Conservation (phyloP, 352 stramenopile species). For the Globisporangium nunn region DNA sequence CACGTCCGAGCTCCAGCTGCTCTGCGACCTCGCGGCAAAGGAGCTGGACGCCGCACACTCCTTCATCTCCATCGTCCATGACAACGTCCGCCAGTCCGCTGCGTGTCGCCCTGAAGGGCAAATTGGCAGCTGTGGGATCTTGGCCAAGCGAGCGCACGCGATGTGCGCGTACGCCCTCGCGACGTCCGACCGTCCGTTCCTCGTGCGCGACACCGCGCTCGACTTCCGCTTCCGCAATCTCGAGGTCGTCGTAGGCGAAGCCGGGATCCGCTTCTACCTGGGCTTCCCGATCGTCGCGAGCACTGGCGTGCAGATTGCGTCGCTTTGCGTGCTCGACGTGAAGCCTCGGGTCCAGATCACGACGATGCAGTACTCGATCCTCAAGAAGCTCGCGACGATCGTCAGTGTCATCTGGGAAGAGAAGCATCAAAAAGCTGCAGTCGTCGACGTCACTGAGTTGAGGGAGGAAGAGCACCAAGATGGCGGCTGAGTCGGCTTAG, state of each 20-base stretch:
- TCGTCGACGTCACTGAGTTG: too few species aligned
- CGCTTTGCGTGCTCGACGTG: conserved; percentile 37
- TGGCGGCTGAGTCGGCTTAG: too few species aligned
- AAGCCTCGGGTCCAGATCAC: conserved; percentile 41
- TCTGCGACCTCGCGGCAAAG: conserved; percentile 45
- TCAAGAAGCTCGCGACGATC: conserved; percentile 35
- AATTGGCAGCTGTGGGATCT: conserved; percentile 6
- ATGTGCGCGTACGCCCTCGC: conserved; percentile 35
- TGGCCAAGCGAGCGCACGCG: conserved; percentile 19
- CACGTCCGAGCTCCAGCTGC: conserved; percentile 27
- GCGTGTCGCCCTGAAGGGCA: conserved; percentile 4
- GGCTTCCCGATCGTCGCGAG: conserved; percentile 29
- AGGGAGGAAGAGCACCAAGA: too few species aligned
- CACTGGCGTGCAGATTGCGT: conserved; percentile 21
- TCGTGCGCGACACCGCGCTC: conserved; percentile 34
- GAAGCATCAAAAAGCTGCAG: neutral
- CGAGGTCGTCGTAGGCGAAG: conserved; percentile 19
- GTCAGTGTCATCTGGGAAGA: conserved; percentile 10
- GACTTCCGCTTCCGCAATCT: conserved; percentile 55
- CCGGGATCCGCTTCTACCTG: conserved; percentile 34
- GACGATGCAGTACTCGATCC: conserved; percentile 53
- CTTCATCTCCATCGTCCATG: conserved; percentile 30
- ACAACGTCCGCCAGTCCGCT: conserved; percentile 22
- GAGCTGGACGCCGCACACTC: conserved; percentile 31
- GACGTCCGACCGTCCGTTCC: conserved; percentile 22